Evolutionary conservation across 2,329 filamentous ascomycete genomes (phyloP).

Genomic region (Pseudogymnoascus sp.): DNA sequence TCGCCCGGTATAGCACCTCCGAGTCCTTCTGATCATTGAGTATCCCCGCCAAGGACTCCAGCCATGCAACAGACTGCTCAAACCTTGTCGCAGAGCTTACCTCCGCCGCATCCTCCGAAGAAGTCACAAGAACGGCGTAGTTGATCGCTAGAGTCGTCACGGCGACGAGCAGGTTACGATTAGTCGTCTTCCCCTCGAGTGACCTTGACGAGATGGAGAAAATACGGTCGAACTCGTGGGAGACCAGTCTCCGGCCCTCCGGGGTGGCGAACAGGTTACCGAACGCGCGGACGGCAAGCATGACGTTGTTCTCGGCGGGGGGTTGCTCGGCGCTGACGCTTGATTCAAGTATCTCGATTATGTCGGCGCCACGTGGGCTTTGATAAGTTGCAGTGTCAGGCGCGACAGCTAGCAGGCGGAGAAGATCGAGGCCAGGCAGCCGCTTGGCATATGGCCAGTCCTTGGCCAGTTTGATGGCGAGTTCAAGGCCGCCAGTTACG

Average conservation of each 20-base stretch:
- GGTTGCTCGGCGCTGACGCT: slow-evolving; percentile 50
- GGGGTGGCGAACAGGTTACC: slow-evolving; percentile 75
- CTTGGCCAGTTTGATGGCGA: slow-evolving; percentile 65
- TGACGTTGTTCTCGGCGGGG: slow-evolving; percentile 69
- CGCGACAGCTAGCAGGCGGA: slow-evolving; percentile 71
- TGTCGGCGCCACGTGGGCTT: slow-evolving; percentile 44
- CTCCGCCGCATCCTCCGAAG: slow-evolving; percentile 16
- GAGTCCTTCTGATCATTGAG: slow-evolving; percentile 62
- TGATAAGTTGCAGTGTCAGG: slow-evolving; percentile 56
- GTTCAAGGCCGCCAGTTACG: slow-evolving; percentile 48
- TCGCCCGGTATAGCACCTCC: slow-evolving; percentile 73
- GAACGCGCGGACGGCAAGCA: slow-evolving; percentile 76
- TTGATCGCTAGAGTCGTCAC: slow-evolving; percentile 79
- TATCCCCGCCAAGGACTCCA: slow-evolving; percentile 55
- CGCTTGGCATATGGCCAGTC: slow-evolving; percentile 74
- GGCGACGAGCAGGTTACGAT: slow-evolving; percentile 77
- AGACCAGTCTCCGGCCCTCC: slow-evolving; percentile 59
- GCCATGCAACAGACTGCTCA: slow-evolving; percentile 36
- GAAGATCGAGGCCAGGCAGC: slow-evolving; percentile 75
- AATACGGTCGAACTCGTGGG: slow-evolving; percentile 46
- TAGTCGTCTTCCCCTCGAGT: slow-evolving; percentile 57
- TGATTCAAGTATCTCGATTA: slow-evolving; percentile 52
- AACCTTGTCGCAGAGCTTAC: slow-evolving; percentile 32
- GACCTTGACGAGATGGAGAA: slow-evolving; percentile 45
- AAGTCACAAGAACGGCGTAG: slow-evolving; percentile 63